Conservation (phyloP, 371 early-diverging fungal species). For the Mucor mucedo region DNA sequence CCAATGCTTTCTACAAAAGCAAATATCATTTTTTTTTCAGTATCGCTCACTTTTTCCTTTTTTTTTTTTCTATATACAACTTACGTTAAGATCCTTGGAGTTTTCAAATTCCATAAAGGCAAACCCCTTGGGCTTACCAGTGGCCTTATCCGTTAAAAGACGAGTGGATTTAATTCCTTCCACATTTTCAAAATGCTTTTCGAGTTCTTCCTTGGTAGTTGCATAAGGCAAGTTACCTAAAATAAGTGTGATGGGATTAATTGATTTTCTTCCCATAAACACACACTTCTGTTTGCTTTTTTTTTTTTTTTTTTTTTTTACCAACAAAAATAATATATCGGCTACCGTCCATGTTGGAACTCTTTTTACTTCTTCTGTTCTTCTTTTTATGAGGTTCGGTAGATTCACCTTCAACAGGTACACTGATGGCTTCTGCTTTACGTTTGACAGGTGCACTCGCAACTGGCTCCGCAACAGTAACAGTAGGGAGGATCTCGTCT, state of each 20-base stretch:
- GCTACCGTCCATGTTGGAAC: conserved; percentile 27
- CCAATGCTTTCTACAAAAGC: conserved; percentile 60
- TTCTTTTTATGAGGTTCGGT: conserved; percentile 20
- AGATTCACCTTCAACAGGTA: conserved; percentile 18
- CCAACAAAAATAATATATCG: conserved; percentile 79
- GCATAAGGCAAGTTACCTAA: conserved; percentile 71
- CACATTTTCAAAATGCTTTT: conserved; percentile 65
- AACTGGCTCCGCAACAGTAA: conserved; percentile 16
- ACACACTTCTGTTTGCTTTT: too few relatives aligned
- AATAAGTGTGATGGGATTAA: not conserved
- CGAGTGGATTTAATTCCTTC: conserved; percentile 66
- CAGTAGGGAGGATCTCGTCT: conserved; percentile 23
- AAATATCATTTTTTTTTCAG: not conserved
- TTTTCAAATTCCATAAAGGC: conserved; percentile 78
- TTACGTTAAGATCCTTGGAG: conserved; percentile 60
- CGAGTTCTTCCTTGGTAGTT: conserved; percentile 68
- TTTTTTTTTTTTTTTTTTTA: conserved; percentile 33
- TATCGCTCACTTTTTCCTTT: not conserved
- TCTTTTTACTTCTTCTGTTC: conserved; percentile 26
- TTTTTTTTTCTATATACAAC: not conserved
- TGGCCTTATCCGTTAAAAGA: conserved; percentile 73
- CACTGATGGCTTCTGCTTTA: conserved; percentile 23
- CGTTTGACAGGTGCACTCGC: conserved; percentile 13
- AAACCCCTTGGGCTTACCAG: conserved; percentile 79
- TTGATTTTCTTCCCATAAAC: too few relatives aligned